Percentiles rank a stretch among this genome's conserved stretches.
Evolutionary conservation across 2,329 filamentous ascomycete species (phyloP).

Genomic region (Lachnellula hyalina): DNA sequence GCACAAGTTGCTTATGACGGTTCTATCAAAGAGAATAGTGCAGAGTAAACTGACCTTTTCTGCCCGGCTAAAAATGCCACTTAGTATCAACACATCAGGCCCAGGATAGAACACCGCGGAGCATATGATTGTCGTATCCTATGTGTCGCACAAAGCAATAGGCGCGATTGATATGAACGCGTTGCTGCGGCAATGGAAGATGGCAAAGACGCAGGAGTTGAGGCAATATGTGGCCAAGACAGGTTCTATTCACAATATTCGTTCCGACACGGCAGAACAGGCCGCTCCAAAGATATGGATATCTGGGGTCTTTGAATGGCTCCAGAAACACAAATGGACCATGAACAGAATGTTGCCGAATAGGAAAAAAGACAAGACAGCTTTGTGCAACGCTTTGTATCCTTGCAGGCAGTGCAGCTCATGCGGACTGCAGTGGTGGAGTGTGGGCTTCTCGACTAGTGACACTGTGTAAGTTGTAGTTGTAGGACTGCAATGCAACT

Average conservation of each 20-base stretch:
- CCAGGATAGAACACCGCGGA: not conserved
- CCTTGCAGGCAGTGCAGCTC: not conserved
- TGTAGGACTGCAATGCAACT: not conserved
- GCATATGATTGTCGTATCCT: not conserved
- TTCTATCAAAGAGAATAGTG: not conserved
- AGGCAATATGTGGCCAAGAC: too few relatives aligned
- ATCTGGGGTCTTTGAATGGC: not conserved
- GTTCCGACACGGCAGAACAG: not conserved
- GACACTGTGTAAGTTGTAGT: not conserved
- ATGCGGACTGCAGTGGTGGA: not conserved
- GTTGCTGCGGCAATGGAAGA: too few relatives aligned
- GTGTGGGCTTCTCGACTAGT: not conserved
- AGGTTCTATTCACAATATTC: too few relatives aligned
- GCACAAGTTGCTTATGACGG: not conserved
- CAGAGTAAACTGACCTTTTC: not conserved
- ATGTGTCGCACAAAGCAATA: too few relatives aligned
- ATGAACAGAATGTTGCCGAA: not conserved
- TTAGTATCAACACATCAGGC: not conserved
- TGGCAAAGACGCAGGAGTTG: too few relatives aligned
- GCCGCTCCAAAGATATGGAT: not conserved
- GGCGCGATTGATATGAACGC: too few relatives aligned
- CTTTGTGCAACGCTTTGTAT: not conserved
- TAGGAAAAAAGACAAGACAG: not conserved
- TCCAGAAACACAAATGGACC: not conserved
- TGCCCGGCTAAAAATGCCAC: not conserved